Percentiles rank a stretch among this genome's conserved stretches.
Evolutionary conservation across 495 filamentous ascomycete genomes (phyloP).

Genomic region (Aspergillus saccharolyticus): DNA sequence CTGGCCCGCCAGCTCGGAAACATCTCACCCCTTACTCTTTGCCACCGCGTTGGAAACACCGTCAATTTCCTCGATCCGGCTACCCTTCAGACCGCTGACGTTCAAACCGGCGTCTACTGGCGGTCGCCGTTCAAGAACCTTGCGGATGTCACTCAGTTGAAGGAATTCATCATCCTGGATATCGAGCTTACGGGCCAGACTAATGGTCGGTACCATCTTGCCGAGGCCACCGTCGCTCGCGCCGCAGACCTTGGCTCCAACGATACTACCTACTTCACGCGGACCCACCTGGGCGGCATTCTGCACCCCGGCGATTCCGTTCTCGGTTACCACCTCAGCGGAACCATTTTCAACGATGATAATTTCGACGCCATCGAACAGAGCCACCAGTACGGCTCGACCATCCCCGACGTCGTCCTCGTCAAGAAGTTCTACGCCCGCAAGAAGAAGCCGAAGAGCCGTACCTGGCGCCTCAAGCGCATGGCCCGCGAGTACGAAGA

Average conservation of each 20-base stretch:
- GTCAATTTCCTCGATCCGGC: slow-evolving; percentile 86
- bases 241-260: slow-evolving; percentile 87
- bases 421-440: slow-evolving; percentile 95
- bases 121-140: slow-evolving; percentile 75
- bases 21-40: slow-evolving; percentile 75
- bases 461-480: slow-evolving; percentile 90
- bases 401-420: slow-evolving; percentile 85
- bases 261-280: slow-evolving; percentile 75
- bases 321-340: slow-evolving; percentile 83
- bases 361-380: slow-evolving; percentile 74
- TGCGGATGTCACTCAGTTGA: slow-evolving; percentile 77
- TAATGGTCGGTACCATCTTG: slow-evolving; percentile 77
- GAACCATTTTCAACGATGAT: slow-evolving; percentile 85
- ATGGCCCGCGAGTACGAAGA: slow-evolving; percentile 85
- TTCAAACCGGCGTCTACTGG: slow-evolving; percentile 80
- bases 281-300: slow-evolving; percentile 84
- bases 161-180: slow-evolving; percentile 92
- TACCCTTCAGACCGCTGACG: slow-evolving; percentile 84
- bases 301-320: slow-evolving; percentile 87
- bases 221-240: slow-evolving; percentile 81
- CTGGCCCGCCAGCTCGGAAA: slow-evolving; percentile 81
- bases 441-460: slow-evolving; percentile 77
- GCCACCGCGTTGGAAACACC: slow-evolving; percentile 82
- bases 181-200: slow-evolving; percentile 72
- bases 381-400: slow-evolving; percentile 61